Base-by-base conservation (phyloP, 1,284 basidiomycete genomes). In the Heterobasidion parviporum region DNA sequence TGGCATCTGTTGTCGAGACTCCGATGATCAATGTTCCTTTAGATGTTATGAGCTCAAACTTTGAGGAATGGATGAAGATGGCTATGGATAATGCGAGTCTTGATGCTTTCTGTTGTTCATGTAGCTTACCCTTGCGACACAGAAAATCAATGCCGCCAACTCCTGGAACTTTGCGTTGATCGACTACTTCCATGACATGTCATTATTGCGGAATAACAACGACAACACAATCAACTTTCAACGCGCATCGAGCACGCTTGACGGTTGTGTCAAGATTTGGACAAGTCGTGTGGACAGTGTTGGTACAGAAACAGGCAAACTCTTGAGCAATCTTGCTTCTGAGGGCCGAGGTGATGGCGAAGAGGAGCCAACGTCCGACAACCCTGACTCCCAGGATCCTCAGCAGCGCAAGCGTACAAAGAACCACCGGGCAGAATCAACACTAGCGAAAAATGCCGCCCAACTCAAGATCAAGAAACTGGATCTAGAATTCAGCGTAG, bases 11-110 rank as follows among this genome's bases (percentile, higher is more conserved):
- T 2, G 75, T 80, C 14, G 78, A 82, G 56, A 78, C 81, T 2
- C 77, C 80, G 1, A 71, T 72, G 14, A 79, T 84, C 35, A 79
- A 84, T 38, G 80, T 86, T 14, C 77, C 83, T 0, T 71, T 87
- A 62, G 90, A 94, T 63, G 82, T 92, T 35, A 90, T 92, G 83
- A 90, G 78, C 71, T 88, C 84, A 43, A 95, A 94, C 64, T 95
- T 89, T 67, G 96, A 99, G 69, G 94, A 99, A 69, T 99, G 97
- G 96, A 99, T 99, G 96, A 99, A 98, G 77, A 89, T 99, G 85
- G 95, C 95, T 1, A 98, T 96, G 6, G 97, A 98, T 69, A 98
- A 98, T 71, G 95, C 97, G 20, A 47, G 35, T 50, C 18, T 15
- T 44, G 18, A 55, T 43, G 12, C 50, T 26, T 44, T n/a, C 20